These are phyloP conservation scores for Sarcodon sp. DNA, from an alignment of 768 basidiomycete species.

Conservation along the genomic window DNA sequence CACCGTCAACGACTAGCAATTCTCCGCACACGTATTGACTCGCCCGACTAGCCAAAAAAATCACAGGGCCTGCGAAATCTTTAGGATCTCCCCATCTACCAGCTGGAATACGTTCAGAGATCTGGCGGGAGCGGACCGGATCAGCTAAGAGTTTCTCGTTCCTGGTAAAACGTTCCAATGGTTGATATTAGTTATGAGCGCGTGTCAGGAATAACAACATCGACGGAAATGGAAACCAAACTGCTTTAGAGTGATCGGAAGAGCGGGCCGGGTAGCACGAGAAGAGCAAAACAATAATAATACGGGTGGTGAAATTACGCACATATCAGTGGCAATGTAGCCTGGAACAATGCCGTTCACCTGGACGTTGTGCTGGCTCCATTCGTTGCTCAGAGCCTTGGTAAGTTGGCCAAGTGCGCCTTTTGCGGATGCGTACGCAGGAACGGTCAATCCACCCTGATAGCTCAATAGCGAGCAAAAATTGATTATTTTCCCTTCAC, in stretches of 20 bases:
- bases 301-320: constrained; percentile 12
- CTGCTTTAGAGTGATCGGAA: neutral
- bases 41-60: constrained; percentile 52
- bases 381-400: constrained; percentile 88
- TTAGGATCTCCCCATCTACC: constrained; percentile 53
- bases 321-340: constrained; percentile 87
- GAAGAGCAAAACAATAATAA: neutral
- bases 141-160: constrained; percentile 53
- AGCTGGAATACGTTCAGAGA: constrained; percentile 59
- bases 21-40: constrained; percentile 63
- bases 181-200: neutral
- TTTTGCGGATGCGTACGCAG: constrained; percentile 88
- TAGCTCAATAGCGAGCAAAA: constrained; percentile 40
- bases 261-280: neutral
- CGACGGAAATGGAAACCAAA: neutral
- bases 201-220: neutral
- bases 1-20: constrained; percentile 54
- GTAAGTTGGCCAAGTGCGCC: constrained; percentile 78
- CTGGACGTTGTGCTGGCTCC: constrained; percentile 79
- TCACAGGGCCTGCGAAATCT: constrained; percentile 56
- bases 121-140: constrained; percentile 47
- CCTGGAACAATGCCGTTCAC: constrained; percentile 85
- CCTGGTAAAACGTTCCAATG: constrained; percentile 23
- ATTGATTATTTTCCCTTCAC: constrained; percentile 63
- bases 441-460: constrained; percentile 54